Evolutionary conservation across 345 rosid genomes (phyloP).

Genomic region (Populus davidiana): DNA sequence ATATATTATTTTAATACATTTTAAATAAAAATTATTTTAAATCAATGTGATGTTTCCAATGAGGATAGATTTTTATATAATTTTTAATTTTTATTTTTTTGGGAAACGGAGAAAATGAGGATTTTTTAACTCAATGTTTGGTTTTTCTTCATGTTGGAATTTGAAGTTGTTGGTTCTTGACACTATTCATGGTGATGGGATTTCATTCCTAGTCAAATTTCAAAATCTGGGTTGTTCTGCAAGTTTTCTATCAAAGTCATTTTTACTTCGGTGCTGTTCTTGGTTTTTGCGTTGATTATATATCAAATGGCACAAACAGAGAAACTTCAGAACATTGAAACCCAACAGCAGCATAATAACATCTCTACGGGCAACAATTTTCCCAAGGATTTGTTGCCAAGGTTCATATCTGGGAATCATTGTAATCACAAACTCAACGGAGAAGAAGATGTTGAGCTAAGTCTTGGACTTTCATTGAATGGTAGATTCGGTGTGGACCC

Average conservation of each 20-base stretch:
- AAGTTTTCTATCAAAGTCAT: not conserved
- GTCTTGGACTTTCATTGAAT: slow-evolving; percentile 69
- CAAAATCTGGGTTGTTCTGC: slow-evolving; percentile 12
- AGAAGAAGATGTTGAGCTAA: slow-evolving; percentile 59
- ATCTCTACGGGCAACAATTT: slow-evolving; percentile 11
- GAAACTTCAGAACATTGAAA: slow-evolving; percentile 24
- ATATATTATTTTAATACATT: no score
- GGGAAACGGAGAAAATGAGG: slow-evolving; percentile 11
- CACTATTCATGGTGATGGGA: not conserved
- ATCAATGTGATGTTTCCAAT: not conserved
- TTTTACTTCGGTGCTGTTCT: not conserved
- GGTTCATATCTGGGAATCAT: slow-evolving; percentile 34
- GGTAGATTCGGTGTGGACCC: slow-evolving; percentile 87
- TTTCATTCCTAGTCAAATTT: slow-evolving; percentile 13
- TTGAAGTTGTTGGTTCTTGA: slow-evolving; percentile 1
- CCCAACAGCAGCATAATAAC: slow-evolving; percentile 12
- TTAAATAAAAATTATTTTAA: no score
- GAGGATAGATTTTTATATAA: not conserved
- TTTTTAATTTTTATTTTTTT: not conserved
- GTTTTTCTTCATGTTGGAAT: slow-evolving; percentile 3
- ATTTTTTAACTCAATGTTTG: slow-evolving; percentile 17
- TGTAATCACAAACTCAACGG: slow-evolving; percentile 11
- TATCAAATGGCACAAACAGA: slow-evolving; percentile 36
- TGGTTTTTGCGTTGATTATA: not conserved
- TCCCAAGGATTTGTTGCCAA: slow-evolving; percentile 41